These are phyloP conservation scores for Podosphaera aphanis DNA, from an alignment of 2,329 filamentous ascomycete species.

Conservation along the genomic window DNA sequence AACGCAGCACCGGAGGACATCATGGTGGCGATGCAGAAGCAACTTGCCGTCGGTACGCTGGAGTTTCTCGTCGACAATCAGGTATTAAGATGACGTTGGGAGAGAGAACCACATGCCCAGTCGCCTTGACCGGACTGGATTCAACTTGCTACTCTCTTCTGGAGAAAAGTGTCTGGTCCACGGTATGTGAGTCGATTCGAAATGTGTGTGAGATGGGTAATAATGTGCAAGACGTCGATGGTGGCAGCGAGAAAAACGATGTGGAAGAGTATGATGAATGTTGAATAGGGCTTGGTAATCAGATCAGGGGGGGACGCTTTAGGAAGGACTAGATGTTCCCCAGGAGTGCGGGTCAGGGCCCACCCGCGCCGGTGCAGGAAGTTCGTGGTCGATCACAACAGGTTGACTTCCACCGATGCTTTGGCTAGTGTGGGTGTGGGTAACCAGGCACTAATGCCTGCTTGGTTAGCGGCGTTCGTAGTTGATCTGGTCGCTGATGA, in stretches of 20 bases:
- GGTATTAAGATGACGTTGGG: constrained; percentile 2
- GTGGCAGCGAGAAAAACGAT: not conserved
- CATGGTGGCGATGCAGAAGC: constrained; percentile 33
- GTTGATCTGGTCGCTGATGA: not conserved
- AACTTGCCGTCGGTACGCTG: constrained; percentile 49
- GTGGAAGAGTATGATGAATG: not conserved
- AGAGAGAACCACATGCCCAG: not conserved
- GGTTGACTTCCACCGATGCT: constrained; percentile 7
- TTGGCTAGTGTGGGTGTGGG: constrained; percentile 5
- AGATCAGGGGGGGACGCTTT: not conserved
- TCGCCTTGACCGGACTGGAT: not conserved
- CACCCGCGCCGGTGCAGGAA: constrained; percentile 4
- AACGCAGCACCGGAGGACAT: constrained; percentile 31
- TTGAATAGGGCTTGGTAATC: not conserved
- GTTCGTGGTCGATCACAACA: constrained; percentile 13
- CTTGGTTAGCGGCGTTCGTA: not conserved
- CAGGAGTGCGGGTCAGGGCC: constrained; percentile 13
- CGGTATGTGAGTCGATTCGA: too few relatives aligned
- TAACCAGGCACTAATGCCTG: not conserved
- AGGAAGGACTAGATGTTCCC: constrained; percentile 1
- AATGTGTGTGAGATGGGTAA: too few relatives aligned
- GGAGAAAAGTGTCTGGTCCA: too few relatives aligned
- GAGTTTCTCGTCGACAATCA: constrained; percentile 24
- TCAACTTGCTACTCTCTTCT: not conserved
- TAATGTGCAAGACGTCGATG: not conserved